These are phyloP conservation scores for Suillus spraguei DNA, from an alignment of 768 basidiomycete genomes.

Conservation along the genomic window DNA sequence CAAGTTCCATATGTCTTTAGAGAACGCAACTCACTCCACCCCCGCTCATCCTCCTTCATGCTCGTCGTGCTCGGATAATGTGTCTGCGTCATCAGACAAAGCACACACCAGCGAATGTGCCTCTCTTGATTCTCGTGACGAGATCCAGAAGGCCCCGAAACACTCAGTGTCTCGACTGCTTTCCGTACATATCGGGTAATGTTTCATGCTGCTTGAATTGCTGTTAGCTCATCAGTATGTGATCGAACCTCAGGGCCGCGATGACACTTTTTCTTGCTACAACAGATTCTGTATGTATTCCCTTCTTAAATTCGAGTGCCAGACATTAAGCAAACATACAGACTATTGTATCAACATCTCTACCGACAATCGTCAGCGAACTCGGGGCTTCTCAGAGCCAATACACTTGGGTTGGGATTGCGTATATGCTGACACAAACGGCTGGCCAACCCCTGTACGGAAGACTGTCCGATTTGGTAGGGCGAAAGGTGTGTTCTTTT, in stretches of 20 bases:
- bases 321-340: slow-evolving; percentile 23
- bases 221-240: slow-evolving; percentile 17
- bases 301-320: slow-evolving; percentile 6
- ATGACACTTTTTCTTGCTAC: slow-evolving; percentile 84
- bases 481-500: slow-evolving; percentile 62
- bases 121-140: slow-evolving; percentile 23
- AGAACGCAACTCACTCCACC: neutral
- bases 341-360: slow-evolving; percentile 80
- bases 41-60: slow-evolving; percentile 11
- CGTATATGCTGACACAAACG: slow-evolving; percentile 86
- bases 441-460: slow-evolving; percentile 85
- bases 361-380: slow-evolving; percentile 79
- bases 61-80: slow-evolving; percentile 21
- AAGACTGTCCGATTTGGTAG: slow-evolving; percentile 75
- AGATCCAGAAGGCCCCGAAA: slow-evolving; percentile 16
- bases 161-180: slow-evolving; percentile 62
- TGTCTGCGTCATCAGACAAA: slow-evolving; percentile 18
- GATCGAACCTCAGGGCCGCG: slow-evolving; percentile 56
- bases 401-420: slow-evolving; percentile 86
- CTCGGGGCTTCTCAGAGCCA: slow-evolving; percentile 67
- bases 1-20: slow-evolving; percentile 4
- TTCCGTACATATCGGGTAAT: slow-evolving; percentile 70
- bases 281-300: slow-evolving; percentile 70
- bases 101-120: slow-evolving; percentile 24
- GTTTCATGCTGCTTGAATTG: slow-evolving; percentile 1